Conservation (phyloP, 371 early-diverging fungal species). For the Mortierella sp. region DNA sequence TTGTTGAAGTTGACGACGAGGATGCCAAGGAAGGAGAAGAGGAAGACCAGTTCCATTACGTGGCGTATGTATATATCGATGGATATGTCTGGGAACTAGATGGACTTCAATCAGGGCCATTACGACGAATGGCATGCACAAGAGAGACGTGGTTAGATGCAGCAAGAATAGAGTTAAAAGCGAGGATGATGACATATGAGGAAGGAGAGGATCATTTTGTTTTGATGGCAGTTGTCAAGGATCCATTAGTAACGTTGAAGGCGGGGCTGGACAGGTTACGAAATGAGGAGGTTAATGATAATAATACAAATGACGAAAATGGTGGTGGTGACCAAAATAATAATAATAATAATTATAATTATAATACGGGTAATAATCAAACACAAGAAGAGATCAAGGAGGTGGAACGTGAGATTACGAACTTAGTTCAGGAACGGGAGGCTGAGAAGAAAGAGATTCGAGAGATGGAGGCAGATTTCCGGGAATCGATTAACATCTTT, state of each 20-base stretch:
- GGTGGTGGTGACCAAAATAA: neutral
- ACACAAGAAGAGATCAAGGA: neutral
- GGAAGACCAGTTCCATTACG: constrained; percentile 57
- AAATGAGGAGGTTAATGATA: too few relatives aligned
- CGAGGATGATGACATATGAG: constrained; percentile 1
- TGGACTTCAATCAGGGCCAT: constrained; percentile 60
- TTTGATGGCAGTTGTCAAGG: constrained; percentile 16
- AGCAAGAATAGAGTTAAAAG: constrained; percentile 7
- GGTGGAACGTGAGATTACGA: neutral
- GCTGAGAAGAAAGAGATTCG: constrained; percentile 6
- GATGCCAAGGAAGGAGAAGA: neutral
- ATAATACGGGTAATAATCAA: neutral
- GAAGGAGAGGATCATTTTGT: constrained; percentile 16
- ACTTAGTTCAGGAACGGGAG: neutral
- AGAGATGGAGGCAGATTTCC: constrained; percentile 4
- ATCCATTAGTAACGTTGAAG: neutral
- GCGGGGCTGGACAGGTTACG: neutral
- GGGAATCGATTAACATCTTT: neutral
- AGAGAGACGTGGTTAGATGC: neutral
- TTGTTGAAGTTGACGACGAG: neutral
- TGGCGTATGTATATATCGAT: constrained; percentile 58
- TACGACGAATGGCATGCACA: constrained; percentile 17
- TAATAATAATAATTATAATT: neutral
- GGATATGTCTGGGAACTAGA: constrained; percentile 65
- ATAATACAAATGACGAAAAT: too few relatives aligned